Evolutionary conservation across 495 filamentous ascomycete species (phyloP), one percentile per base, ranked within the genome.

Genomic region (Immersiella caudata): DNA sequence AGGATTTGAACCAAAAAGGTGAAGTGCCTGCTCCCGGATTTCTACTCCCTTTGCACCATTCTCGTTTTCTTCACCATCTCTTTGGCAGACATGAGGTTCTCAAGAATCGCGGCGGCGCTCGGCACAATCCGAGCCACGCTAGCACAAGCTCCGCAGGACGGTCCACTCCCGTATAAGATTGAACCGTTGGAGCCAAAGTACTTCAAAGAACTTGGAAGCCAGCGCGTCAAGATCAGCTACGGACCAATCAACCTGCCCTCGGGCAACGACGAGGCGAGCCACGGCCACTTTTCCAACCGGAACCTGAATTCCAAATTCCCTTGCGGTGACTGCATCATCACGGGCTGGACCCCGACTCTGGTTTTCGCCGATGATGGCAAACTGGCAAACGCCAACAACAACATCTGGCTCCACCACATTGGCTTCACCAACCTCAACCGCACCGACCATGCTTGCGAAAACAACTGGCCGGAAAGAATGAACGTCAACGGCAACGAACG

Each of bases 351-450:
- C 1, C 11, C 66, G 2, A 59, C 63, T 24, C 60, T 68, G 1
- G 20, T 33, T 12, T 68, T 54, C 29, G 29, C 29, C 49, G 29
- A 16, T 7, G 33, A 64, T 24, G 66, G 66, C 52, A 63, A 50
- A 12, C 6, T 60, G 5, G 66, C 66, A 50, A 68, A 68, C 60
- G 66, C 66, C 51, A 68, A 68, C 66, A 63, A 35, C 21, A 27
- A 56, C 22, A 63, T 68, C 40, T 68, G 66, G 66, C 60, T 68
- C 50, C 66, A 68, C 60, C 66, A 68, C 60, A 59, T 24, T 24
- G 66, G 66, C 49, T 51, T 68, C 24, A 63, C 57, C 29, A 68
- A 68, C 52, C 50, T 68, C 24, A 63, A 68, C 60, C 66, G 66
- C 35, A 58, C 66, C 51, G 66, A 63, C 22, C 20, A n/a, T 0